phyloP scores from a whole-genome alignment of 768 basidiomycete species.

The Chiua virens region DNA sequence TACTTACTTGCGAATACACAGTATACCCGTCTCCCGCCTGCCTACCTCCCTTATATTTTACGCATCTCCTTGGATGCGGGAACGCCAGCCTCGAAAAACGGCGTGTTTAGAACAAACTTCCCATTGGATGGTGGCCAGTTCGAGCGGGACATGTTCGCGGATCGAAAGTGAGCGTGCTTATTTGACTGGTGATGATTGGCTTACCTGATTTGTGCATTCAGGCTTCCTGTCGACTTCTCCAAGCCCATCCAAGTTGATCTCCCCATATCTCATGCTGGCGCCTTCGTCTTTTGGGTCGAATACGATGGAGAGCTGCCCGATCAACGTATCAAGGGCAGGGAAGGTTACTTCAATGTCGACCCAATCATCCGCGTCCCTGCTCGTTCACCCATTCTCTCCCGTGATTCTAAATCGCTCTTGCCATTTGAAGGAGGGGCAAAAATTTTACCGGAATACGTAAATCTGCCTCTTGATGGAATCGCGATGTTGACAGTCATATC shows the following conservation, averaged over 20 bases:
- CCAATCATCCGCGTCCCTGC: constrained; percentile 77
- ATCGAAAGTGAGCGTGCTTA: constrained; percentile 61
- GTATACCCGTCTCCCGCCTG: constrained; percentile 97
- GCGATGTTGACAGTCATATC: constrained; percentile 89
- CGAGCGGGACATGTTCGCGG: constrained; percentile 67
- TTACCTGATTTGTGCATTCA: constrained; percentile 33
- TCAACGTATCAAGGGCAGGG: constrained; percentile 73
- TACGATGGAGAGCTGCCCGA: constrained; percentile 66
- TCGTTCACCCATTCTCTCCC: constrained; percentile 71
- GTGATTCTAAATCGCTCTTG: constrained; percentile 50
- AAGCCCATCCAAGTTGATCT: constrained; percentile 93
- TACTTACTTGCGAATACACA: constrained; percentile 33
- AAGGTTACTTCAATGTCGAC: constrained; percentile 96
- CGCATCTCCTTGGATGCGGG: constrained; percentile 92
- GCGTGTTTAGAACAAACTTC: constrained; percentile 94
- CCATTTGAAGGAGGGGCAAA: constrained; percentile 51
- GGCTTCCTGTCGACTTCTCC: constrained; percentile 82
- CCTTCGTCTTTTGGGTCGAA: constrained; percentile 94
- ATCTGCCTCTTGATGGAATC: constrained; percentile 85
- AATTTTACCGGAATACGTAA: constrained; percentile 51
- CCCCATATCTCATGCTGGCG: constrained; percentile 94
- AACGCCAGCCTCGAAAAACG: constrained; percentile 86
- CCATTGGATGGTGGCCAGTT: constrained; percentile 91
- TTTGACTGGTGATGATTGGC: not conserved
- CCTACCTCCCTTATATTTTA: constrained; percentile 83